A percentile compares a stretch with the other conserved stretches of the same genome.
Conservation (phyloP, 2,329 filamentous ascomycete genomes). For the Parastagonospora nodorum region DNA sequence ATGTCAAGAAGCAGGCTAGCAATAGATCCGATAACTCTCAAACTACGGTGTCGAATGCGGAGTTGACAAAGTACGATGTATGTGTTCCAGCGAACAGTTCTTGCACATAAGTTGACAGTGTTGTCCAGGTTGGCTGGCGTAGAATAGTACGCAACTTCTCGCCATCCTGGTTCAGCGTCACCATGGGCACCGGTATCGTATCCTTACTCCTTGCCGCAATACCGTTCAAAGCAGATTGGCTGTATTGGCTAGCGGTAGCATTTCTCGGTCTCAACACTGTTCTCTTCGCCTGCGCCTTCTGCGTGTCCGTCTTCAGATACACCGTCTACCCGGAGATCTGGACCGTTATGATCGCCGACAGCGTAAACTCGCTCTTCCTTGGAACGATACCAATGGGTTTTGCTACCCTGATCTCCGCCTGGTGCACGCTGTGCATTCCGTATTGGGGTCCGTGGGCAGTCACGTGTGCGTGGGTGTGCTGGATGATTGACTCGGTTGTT, state of each 20-base stretch:
- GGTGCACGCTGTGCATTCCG: slow-evolving; percentile 63
- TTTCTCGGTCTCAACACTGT: slow-evolving; percentile 66
- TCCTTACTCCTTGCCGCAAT: slow-evolving; percentile 66
- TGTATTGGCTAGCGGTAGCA: slow-evolving; percentile 63
- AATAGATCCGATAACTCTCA: slow-evolving; percentile 4
- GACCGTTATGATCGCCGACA: slow-evolving; percentile 67
- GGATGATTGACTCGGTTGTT: slow-evolving; percentile 56
- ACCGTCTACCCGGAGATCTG: slow-evolving; percentile 69
- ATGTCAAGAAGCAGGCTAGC: slow-evolving; percentile 9
- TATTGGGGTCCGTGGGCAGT: slow-evolving; percentile 65
- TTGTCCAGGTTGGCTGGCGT: slow-evolving; percentile 41
- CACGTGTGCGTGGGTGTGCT: slow-evolving; percentile 54
- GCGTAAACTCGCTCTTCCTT: slow-evolving; percentile 70
- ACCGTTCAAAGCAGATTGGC: slow-evolving; percentile 63
- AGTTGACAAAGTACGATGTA: slow-evolving; percentile 36
- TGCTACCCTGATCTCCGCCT: slow-evolving; percentile 70
- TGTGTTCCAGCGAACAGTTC: not conserved
- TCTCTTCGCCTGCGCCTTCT: slow-evolving; percentile 61
- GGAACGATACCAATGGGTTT: slow-evolving; percentile 72
- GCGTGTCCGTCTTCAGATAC: slow-evolving; percentile 65
- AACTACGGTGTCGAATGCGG: not conserved
- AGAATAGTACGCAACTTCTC: slow-evolving; percentile 45
- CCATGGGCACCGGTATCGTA: slow-evolving; percentile 70
- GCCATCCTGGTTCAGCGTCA: slow-evolving; percentile 45
- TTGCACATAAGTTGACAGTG: not conserved